Base-by-base conservation (phyloP, 106 monocot species). In the Phalaenopsis aphrodite region DNA sequence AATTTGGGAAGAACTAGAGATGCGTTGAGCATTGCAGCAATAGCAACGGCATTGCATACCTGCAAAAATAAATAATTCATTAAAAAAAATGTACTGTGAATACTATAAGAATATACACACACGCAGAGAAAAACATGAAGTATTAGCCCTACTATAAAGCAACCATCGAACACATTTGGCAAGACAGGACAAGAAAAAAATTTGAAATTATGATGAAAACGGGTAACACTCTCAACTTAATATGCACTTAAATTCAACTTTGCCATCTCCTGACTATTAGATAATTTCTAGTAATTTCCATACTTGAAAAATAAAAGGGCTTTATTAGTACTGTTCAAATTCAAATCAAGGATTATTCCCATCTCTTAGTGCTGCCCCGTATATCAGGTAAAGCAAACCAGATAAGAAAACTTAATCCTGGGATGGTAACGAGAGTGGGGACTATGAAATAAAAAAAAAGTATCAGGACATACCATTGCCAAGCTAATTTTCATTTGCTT, bases 11-110 rank as follows among this genome's bases (percentile, higher is more conserved):
- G 81, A 64, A 97, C 94, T 23, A 97, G 81, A 76, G 92, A 89
- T 43, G 96, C 90, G 85, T 94, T 97, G n/a, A 97, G 92, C 76
- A 97, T 76, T 82, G 83, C 86, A 84, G 94, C 87, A 81, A 92
- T 79, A 45, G 87, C 89, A 82, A 97, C 92, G 55, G 96, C 90
- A 89, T 97, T 97, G 57, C 96, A 97, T 12, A 97, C 88, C 96
- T 97, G 89, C 16, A 56, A 41, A 68, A 81, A 58, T 61, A 72
- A 42, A 3, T 16, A 23, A 56, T 42, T 21, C 3, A n/a, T 15
- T 43, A 71, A 57, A 4, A 3, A 69, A 39, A 69, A 4, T 39
- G 39, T 38, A 69, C 12, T 3, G 52, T 52, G 52, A 52, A 52
- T 52, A 52, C 2, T 52, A 52, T 52, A 52, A 12, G 19, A 64